These are phyloP conservation scores for Fusarium sp. DNA, from an alignment of 2,329 filamentous ascomycete species.

Conservation along the genomic window DNA sequence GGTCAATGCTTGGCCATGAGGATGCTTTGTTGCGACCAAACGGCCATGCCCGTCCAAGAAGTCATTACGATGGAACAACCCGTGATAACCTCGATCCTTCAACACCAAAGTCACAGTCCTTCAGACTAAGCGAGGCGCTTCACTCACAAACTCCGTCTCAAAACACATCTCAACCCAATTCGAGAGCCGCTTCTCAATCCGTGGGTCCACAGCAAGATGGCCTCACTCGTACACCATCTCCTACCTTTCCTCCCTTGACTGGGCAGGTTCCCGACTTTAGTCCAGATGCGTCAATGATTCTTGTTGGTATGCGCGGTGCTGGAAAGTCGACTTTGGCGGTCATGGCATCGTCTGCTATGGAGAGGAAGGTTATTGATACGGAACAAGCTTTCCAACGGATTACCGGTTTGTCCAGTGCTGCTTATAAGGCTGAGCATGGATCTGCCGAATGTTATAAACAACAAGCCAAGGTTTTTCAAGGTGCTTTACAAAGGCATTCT, in stretches of 20 bases:
- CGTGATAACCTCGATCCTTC: conserved; percentile 32
- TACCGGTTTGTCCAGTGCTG: conserved; percentile 70
- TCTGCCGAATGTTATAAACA: conserved; percentile 70
- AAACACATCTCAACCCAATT: conserved; percentile 14
- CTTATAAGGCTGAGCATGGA: conserved; percentile 73
- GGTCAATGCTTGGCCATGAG: conserved; percentile 50
- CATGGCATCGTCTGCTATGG: conserved; percentile 78
- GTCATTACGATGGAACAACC: conserved; percentile 21
- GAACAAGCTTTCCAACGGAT: conserved; percentile 75
- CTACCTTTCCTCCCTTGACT: conserved; percentile 41
- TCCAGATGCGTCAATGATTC: conserved; percentile 75
- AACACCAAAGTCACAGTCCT: conserved; percentile 23
- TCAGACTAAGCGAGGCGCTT: conserved; percentile 23
- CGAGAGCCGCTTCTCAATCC: conserved; percentile 26
- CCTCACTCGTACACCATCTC: conserved; percentile 44
- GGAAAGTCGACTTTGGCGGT: conserved; percentile 82
- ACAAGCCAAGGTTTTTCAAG: conserved; percentile 71
- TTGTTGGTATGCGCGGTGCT: conserved; percentile 78
- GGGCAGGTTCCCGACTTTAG: conserved; percentile 58
- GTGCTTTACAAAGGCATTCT: conserved; percentile 68
- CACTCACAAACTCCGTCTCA: conserved; percentile 21
- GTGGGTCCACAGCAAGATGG: conserved; percentile 37
- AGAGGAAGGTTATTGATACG: conserved; percentile 74
- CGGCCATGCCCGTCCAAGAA: conserved; percentile 30
- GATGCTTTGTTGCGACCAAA: conserved; percentile 36